phyloP scores from a whole-genome alignment of 2,329 filamentous ascomycete genomes.

The Hirsutella thompsonii region DNA sequence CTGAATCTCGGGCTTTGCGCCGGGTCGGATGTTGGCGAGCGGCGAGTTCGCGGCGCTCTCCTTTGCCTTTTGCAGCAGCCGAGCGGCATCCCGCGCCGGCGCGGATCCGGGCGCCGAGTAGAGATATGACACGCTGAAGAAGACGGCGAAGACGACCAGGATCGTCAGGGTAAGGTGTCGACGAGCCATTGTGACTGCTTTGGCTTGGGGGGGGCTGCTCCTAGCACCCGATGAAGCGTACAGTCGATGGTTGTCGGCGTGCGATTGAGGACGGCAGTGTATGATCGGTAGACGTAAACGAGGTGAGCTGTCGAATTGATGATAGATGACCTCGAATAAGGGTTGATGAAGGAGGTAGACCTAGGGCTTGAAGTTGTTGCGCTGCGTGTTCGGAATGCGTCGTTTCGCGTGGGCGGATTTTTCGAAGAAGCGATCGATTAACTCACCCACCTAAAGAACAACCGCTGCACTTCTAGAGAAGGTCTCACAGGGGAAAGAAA shows the following conservation, averaged over 20 bases:
- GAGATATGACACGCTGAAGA: slow-evolving; percentile 46
- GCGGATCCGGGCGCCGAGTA: slow-evolving; percentile 30
- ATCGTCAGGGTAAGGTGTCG: slow-evolving; percentile 39
- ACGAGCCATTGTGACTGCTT: slow-evolving; percentile 31
- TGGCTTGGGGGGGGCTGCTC: neutral
- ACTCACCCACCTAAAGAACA: no score
- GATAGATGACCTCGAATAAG: no score
- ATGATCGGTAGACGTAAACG: no score
- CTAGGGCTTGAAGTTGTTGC: no score
- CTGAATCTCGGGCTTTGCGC: neutral
- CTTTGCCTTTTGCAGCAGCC: slow-evolving; percentile 9
- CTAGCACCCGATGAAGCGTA: neutral
- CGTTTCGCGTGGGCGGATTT: no score
- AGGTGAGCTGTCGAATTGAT: no score
- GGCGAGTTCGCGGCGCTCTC: slow-evolving; percentile 8
- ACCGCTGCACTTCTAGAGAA: no score
- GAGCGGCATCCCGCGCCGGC: neutral
- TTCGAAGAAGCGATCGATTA: no score
- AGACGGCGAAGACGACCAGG: slow-evolving; percentile 38
- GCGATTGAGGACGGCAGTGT: neutral
- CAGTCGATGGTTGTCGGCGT: neutral
- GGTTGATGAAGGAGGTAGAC: no score
- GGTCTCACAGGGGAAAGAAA: no score
- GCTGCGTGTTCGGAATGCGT: no score
- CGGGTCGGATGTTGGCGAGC: slow-evolving; percentile 6